Evolutionary conservation across 345 rosid genomes (phyloP), one percentile per base, ranked within the genome.

Genomic region (Populus simonii): DNA sequence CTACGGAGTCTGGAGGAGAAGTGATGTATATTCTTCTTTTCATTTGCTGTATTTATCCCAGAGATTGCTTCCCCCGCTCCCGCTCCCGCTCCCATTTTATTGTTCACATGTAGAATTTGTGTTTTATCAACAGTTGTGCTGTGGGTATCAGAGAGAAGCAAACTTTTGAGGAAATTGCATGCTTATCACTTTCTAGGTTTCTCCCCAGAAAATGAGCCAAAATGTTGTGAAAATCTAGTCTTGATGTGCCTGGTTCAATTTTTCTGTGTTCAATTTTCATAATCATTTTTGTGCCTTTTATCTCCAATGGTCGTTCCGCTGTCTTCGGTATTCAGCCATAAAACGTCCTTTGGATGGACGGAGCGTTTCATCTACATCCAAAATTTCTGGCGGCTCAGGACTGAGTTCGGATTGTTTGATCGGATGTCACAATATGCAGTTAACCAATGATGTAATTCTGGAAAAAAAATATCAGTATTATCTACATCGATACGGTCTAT

Each of bases 1-100:
- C 88, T 93, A 78, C 93, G 71, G 70, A 85, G 92, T 71, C 80
- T 92, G 80, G 95, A 93, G 80, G 97, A 92, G 82, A 86, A 89
- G 81, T 93, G 91, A 92, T 15, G 1, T 61, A 31, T 63, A 68
- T 10, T 33, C 3, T 31, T 51, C 45, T 22, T 47, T 77, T 73
- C 65, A 4, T 61, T 25, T 31, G 68, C 41, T 78, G 79, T 79
- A 75, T 66, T 77, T 31, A 70, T 39, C 15, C 68, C n/a, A 27
- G 67, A 59, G 12, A 6, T 71, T 65, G 68, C 25, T 66, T 66
- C 51, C 71, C 35, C 4, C 35, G 27, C 35, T 0, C 35, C 59
- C 66, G 20, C 71, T 27, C 7, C 49, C 41, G 27, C 71, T 27
- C 11, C 49, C 41, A 36, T 72, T 33, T 63, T 23, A 38, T 69